phyloP scores from a whole-genome alignment of 2,329 filamentous ascomycete genomes.

The Uncinocarpus reesii region DNA sequence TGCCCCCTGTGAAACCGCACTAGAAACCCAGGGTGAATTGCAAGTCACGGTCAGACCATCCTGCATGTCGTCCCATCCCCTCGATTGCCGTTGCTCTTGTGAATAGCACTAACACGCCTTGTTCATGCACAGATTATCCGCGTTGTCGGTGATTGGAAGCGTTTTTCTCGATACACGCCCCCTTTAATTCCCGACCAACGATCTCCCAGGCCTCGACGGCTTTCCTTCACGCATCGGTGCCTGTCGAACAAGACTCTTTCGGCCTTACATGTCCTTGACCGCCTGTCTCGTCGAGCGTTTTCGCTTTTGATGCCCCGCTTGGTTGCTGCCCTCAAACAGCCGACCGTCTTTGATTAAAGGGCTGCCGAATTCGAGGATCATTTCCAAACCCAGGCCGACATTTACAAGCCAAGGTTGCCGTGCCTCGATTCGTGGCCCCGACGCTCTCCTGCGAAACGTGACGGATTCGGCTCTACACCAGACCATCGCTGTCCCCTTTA shows the following conservation, averaged over 20 bases:
- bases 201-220: not conserved
- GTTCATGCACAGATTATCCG: slow-evolving; percentile 10
- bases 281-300: not conserved
- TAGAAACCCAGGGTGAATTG: not conserved
- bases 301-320: not conserved
- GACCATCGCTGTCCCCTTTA: not conserved
- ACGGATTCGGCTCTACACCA: not conserved
- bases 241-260: slow-evolving; percentile 38
- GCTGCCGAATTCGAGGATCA: not conserved
- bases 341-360: slow-evolving; percentile 1
- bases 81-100: not conserved
- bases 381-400: not conserved
- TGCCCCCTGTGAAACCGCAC: slow-evolving; percentile 5
- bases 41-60: not conserved
- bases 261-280: slow-evolving; percentile 17
- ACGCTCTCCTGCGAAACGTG: not conserved
- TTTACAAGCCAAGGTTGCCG: not conserved
- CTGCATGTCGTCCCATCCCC: not conserved
- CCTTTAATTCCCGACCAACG: slow-evolving; percentile 9
- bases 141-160: slow-evolving; percentile 3
- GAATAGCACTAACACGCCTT: slow-evolving; percentile 5
- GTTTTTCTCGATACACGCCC: not conserved
- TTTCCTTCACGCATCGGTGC: slow-evolving; percentile 7
- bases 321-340: not conserved
- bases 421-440: not conserved